Evolutionary conservation across 768 basidiomycete genomes (phyloP), one percentile per base, ranked within the genome.

Genomic region (Tricholomella constricta): DNA sequence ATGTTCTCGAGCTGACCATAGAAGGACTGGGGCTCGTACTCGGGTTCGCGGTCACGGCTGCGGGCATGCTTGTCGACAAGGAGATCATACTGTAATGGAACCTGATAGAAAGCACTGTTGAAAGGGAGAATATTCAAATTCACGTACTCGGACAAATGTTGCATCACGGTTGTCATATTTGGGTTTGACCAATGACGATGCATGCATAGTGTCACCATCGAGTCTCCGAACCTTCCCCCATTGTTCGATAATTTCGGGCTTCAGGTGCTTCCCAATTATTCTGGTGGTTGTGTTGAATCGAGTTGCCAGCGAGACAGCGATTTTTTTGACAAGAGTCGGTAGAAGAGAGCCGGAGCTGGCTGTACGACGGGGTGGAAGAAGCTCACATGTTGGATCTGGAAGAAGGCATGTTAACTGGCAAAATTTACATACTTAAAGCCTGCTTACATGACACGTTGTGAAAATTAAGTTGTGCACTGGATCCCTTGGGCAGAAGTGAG

Each of bases 1-100:
- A 76, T 64, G 32, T 62, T 45, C 42, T 65, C 51, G 2, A 76
- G 65, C 51, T 70, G 69, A 1, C 74, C 73, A 56, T 60, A 76
- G 54, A 66, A 72, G 12, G 62, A 58, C 35, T 49, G 12, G 11
- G 41, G 46, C 26, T 45, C 36, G 19, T 62, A 64, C 11, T 59
- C 37, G 11, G 61, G 53, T 4, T 14, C 38, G 25, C 7, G 34
- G 2, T 55, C 46, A 9, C 35, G 51, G 14, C 54, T 34, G 8
- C 45, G 50, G 2, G 65, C 61, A 48, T 67, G 52, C 25, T 35
- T 51, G 54, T 75, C 73, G 15, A 72, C 59, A 35, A 64, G 52
- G 12, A 66, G 36, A 34, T 71, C 64, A 55, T 73, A 73, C 73
- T 73, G 40, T 25, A 41, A 25, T 52, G 45, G 19, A 29, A 48